Conservation (phyloP, 306 rosid genomes). For the Mucuna pruriens region DNA sequence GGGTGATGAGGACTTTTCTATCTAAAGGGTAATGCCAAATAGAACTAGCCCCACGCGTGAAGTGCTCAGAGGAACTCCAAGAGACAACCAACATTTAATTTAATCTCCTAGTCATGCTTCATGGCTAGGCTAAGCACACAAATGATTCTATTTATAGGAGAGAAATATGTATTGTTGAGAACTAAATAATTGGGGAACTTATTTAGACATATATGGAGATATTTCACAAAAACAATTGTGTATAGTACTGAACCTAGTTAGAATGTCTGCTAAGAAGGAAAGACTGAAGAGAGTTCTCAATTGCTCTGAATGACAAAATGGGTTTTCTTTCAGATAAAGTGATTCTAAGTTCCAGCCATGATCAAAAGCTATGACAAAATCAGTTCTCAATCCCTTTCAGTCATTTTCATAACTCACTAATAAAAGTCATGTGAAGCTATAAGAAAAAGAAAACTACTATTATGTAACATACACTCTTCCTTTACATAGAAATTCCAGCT, state of each 20-base stretch:
- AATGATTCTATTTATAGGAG: not conserved
- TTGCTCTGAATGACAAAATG: not conserved
- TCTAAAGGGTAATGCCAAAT: not conserved
- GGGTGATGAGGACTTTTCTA: not conserved
- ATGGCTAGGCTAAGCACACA: not conserved
- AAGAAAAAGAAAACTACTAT: not conserved
- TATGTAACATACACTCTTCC: no score
- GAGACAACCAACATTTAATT: not conserved
- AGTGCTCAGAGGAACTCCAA: constrained; percentile 14
- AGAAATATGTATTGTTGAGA: not conserved
- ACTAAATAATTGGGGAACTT: not conserved
- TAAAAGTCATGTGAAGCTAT: not conserved
- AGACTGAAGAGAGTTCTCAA: not conserved
- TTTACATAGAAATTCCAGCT: no score
- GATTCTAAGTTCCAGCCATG: not conserved
- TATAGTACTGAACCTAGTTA: not conserved
- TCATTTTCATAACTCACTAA: not conserved
- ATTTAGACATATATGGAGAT: not conserved
- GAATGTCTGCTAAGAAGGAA: not conserved
- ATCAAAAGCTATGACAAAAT: not conserved
- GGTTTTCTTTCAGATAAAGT: not conserved
- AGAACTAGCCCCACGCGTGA: not conserved
- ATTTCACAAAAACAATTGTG: not conserved
- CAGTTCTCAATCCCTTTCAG: not conserved
- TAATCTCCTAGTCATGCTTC: not conserved